These are phyloP conservation scores for Suillus spraguei DNA, from an alignment of 768 basidiomycete species.

Conservation along the genomic window DNA sequence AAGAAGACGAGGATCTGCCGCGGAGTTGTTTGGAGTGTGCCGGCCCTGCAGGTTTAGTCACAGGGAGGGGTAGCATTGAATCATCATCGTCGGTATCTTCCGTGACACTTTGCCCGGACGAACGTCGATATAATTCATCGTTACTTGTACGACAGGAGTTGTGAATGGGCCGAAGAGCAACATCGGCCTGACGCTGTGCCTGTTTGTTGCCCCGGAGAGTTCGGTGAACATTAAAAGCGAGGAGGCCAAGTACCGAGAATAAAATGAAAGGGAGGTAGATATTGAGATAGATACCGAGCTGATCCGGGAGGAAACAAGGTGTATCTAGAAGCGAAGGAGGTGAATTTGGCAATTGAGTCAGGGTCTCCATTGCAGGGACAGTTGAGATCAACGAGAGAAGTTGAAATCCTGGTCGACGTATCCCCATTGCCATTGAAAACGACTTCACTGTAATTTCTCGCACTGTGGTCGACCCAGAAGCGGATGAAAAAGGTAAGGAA, in stretches of 20 bases:
- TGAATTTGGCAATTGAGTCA: conserved; percentile 33
- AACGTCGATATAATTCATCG: conserved; percentile 16
- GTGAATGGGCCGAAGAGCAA: background rate
- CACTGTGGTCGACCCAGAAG: conserved; percentile 32
- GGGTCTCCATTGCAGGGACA: conserved; percentile 25
- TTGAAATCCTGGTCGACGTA: conserved; percentile 86
- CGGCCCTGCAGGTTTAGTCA: conserved; percentile 16
- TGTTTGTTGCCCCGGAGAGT: conserved; percentile 16
- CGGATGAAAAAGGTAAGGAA: conserved; percentile 26
- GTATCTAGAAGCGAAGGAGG: conserved; percentile 45
- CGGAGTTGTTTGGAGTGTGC: conserved; percentile 10
- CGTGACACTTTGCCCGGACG: conserved; percentile 5
- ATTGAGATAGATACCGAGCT: conserved; percentile 73
- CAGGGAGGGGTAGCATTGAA: conserved; percentile 18
- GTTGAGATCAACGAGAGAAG: conserved; percentile 72
- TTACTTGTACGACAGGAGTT: background rate
- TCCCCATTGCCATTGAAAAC: conserved; percentile 87
- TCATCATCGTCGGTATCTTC: conserved; percentile 16
- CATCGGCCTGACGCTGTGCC: conserved; percentile 9
- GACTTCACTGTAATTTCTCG: conserved; percentile 89
- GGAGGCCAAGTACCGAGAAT: conserved; percentile 56
- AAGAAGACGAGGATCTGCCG: conserved; percentile 16
- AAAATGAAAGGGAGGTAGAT: conserved; percentile 71
- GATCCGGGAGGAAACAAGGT: conserved; percentile 84
- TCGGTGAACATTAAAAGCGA: conserved; percentile 30